Evolutionary conservation across 2,329 filamentous ascomycete genomes (phyloP).

Genomic region (Zopfia rhizophila): DNA sequence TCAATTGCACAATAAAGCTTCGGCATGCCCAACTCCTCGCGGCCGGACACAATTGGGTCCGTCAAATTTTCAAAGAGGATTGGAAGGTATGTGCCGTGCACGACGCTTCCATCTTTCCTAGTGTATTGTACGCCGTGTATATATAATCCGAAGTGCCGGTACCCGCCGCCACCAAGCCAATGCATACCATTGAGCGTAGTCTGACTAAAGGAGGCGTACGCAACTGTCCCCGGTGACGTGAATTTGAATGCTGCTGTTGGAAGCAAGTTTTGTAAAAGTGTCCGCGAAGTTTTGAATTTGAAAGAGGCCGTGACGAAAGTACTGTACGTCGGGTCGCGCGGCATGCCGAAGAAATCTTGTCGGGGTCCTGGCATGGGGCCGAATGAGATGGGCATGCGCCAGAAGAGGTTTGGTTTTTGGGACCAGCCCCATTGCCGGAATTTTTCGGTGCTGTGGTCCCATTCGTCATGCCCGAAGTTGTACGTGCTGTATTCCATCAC

Average conservation of each 20-base stretch:
- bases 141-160: conserved; percentile 68
- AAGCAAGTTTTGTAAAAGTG: conserved; percentile 54
- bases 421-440: conserved; percentile 63
- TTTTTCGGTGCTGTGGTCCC: conserved; percentile 62
- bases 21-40: conserved; percentile 71
- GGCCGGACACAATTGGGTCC: conserved; percentile 69
- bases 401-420: conserved; percentile 49
- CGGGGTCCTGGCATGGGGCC: conserved; percentile 54
- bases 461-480: conserved; percentile 70
- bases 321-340: conserved; percentile 32
- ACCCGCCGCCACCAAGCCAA: conserved; percentile 70
- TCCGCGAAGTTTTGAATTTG: conserved; percentile 54
- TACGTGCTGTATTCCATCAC: conserved; percentile 59
- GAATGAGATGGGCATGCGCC: conserved; percentile 57
- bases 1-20: conserved; percentile 67
- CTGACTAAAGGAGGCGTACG: conserved; percentile 51
- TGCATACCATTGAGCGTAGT: conserved; percentile 61
- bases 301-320: conserved; percentile 53
- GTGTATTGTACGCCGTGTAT: conserved; percentile 70
- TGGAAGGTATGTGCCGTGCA: conserved; percentile 65
- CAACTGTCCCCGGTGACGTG: conserved; percentile 49
- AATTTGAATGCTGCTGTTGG: conserved; percentile 52
- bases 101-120: conserved; percentile 58
- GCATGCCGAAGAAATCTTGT: conserved; percentile 41
- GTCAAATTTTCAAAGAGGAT: conserved; percentile 68